These are phyloP conservation scores for Cyanidium caldarium DNA, from an alignment of 23 red algal species.

Conservation along the genomic window DNA sequence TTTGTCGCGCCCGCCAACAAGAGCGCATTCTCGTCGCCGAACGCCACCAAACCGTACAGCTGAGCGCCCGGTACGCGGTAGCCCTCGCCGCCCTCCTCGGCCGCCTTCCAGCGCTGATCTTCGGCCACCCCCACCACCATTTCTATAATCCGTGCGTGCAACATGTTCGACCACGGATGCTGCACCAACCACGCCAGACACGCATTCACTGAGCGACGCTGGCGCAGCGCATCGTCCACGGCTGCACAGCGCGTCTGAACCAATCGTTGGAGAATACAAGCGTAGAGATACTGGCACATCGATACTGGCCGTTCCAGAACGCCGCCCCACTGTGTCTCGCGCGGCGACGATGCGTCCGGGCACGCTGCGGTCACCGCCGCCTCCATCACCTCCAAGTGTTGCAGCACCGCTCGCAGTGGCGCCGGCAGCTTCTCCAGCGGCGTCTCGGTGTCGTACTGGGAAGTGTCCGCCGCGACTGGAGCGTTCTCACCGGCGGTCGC, in stretches of 20 bases:
- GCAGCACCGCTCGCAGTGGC: background rate
- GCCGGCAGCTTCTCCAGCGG: background rate
- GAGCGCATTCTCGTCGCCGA: no score
- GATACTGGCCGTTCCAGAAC: background rate
- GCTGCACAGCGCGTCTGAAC: background rate
- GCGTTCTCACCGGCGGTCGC: no score
- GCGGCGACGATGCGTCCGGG: background rate
- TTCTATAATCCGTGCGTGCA: no score
- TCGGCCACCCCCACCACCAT: no score
- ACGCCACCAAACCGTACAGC: no score
- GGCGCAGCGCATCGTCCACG: background rate
- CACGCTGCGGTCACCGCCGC: no score
- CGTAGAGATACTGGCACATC: background rate
- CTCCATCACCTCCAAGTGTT: background rate
- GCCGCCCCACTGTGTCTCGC: background rate
- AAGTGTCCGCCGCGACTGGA: no score
- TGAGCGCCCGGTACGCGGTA: no score
- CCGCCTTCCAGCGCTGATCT: no score
- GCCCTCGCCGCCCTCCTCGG: no score
- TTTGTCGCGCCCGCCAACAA: no score
- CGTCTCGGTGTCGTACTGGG: background rate
- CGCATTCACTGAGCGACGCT: background rate
- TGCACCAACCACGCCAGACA: background rate
- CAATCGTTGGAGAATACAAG: background rate
- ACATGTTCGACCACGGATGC: slow-evolving; percentile 2